Conservation (phyloP, 2,329 filamentous ascomycete species). For the Fusarium secorum region DNA sequence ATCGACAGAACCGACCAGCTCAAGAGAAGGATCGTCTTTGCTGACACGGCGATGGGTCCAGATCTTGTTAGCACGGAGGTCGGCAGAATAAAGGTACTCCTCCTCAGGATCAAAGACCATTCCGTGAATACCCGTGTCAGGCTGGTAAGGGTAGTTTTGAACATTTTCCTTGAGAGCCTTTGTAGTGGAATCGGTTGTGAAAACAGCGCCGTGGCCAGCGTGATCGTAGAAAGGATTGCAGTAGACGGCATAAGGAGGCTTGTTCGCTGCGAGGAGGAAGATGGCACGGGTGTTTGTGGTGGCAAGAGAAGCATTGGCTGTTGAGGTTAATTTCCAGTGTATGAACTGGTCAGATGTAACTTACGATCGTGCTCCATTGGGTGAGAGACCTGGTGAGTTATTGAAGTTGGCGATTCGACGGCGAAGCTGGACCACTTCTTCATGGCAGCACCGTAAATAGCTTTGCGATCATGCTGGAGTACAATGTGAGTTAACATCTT, state of each 20-base stretch:
- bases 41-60: conserved; percentile 81
- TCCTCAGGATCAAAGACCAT: conserved; percentile 82
- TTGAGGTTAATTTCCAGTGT: neutral
- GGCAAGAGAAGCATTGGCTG: conserved; percentile 71
- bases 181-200: conserved; percentile 61
- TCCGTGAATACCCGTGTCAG: conserved; percentile 77
- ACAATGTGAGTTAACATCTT: neutral
- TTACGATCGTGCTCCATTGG: conserved; percentile 78
- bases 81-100: conserved; percentile 79
- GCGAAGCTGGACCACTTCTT: conserved; percentile 90
- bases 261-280: conserved; percentile 81
- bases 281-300: conserved; percentile 87
- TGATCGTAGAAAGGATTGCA: conserved; percentile 91
- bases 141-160: conserved; percentile 77
- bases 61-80: conserved; percentile 79
- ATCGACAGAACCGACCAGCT: conserved; percentile 75
- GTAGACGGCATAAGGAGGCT: conserved; percentile 83
- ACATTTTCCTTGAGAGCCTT: conserved; percentile 70
- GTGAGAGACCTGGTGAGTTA: conserved; percentile 77
- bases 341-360: conserved; percentile 40
- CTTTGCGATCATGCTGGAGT: conserved; percentile 76
- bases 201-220: conserved; percentile 83
- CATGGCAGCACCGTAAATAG: conserved; percentile 89
- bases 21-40: conserved; percentile 52
- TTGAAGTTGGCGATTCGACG: conserved; percentile 77